phyloP scores from a whole-genome alignment of 176 grass and related monocot genomes.

The Tillandsia fasciculata region DNA sequence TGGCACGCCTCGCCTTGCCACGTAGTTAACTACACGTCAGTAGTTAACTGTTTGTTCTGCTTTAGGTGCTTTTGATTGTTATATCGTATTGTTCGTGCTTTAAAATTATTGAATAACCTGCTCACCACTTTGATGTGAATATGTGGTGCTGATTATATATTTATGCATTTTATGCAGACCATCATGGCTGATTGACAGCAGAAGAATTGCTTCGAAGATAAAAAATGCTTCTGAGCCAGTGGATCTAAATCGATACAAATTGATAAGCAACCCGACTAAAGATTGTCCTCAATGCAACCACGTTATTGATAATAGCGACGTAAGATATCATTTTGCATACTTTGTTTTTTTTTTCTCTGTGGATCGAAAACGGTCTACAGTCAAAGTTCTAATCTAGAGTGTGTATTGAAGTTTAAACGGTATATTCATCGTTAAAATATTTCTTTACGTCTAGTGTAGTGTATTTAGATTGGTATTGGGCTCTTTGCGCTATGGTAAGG shows the following conservation, averaged over 20 bases:
- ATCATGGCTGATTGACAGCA: conserved; percentile 86
- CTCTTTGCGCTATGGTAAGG: too few relatives aligned
- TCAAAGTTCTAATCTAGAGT: neutral
- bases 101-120: neutral
- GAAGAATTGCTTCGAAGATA: conserved; percentile 88
- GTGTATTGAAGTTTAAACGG: neutral
- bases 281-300: conserved; percentile 73
- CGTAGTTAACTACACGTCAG: neutral
- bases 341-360: neutral
- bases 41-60: neutral
- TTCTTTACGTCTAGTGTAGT: too few relatives aligned
- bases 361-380: neutral
- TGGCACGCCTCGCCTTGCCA: neutral
- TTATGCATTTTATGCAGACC: conserved; percentile 47
- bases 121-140: neutral
- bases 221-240: conserved; percentile 61
- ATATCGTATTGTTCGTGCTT: neutral
- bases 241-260: conserved; percentile 59
- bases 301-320: conserved; percentile 90
- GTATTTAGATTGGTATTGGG: too few relatives aligned
- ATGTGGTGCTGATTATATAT: neutral
- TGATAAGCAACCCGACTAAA: conserved; percentile 73
- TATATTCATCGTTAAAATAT: too few relatives aligned
- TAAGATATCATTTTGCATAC: conserved; percentile 31
- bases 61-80: neutral